Evolutionary conservation across 768 basidiomycete genomes (phyloP).

Genomic region (Lactarius trivialis): DNA sequence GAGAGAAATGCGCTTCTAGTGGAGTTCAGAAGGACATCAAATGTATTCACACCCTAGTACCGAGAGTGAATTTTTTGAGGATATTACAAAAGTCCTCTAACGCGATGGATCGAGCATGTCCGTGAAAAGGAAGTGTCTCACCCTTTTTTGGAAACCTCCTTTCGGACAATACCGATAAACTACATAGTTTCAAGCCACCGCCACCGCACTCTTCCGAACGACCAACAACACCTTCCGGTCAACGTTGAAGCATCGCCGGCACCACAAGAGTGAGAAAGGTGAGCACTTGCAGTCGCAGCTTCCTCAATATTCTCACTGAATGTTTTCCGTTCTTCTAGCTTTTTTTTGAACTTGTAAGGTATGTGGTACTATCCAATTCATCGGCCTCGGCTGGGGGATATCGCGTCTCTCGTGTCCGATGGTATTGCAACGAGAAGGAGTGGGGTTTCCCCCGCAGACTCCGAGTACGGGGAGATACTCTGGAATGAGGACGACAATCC

Average conservation of each 20-base stretch:
- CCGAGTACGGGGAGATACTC: not conserved
- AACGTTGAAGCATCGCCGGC: slow-evolving; percentile 1
- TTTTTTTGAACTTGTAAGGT: slow-evolving; percentile 5
- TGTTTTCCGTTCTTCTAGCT: not conserved
- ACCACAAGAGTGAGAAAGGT: slow-evolving; percentile 13
- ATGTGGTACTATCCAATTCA: not conserved
- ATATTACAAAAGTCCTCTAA: too few species aligned
- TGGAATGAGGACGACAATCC: not conserved
- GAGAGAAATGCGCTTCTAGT: too few species aligned
- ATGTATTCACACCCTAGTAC: too few species aligned
- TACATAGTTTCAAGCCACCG: slow-evolving; percentile 18
- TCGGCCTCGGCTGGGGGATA: not conserved
- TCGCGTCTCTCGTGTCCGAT: not conserved
- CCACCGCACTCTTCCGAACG: not conserved
- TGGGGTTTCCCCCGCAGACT: too few species aligned
- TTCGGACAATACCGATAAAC: slow-evolving; percentile 9
- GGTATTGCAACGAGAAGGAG: not conserved
- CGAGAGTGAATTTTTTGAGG: too few species aligned
- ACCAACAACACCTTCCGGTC: not conserved
- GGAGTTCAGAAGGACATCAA: too few species aligned
- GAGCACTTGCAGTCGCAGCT: not conserved
- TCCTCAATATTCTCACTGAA: not conserved
- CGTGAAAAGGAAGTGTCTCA: too few species aligned
- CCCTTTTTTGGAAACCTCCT: not conserved
- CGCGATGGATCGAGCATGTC: too few species aligned